phyloP scores from a whole-genome alignment of 2,329 filamentous ascomycete genomes.

The Diaporthe destruens region DNA sequence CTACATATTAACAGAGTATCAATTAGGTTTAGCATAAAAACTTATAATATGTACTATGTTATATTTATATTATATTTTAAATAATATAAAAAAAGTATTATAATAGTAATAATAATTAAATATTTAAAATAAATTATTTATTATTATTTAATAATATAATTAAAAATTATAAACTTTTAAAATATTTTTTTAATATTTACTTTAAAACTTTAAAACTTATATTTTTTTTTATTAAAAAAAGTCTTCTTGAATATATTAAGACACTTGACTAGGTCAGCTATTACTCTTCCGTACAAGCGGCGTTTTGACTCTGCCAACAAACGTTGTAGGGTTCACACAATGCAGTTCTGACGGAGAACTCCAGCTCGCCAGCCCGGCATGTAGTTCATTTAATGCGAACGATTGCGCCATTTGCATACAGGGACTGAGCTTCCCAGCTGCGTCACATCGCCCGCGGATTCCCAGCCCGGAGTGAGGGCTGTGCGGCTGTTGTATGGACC shows the following conservation, averaged over 20 bases:
- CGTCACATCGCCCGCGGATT: conserved; percentile 32
- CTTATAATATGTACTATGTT: too few relatives aligned
- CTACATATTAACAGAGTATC: too few relatives aligned
- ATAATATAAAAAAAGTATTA: not conserved
- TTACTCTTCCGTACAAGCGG: not conserved
- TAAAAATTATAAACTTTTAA: not conserved
- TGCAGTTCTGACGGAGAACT: conserved; percentile 7
- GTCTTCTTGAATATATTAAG: too few relatives aligned
- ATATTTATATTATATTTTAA: not conserved
- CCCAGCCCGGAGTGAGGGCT: conserved; percentile 22
- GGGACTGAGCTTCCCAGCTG: conserved; percentile 28
- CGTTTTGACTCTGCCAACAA: not conserved
- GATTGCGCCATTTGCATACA: conserved; percentile 26
- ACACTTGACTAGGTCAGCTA: not conserved
- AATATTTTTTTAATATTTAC: not conserved
- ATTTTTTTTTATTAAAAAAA: not conserved
- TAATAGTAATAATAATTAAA: not conserved
- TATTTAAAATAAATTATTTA: not conserved
- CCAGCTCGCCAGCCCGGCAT: not conserved
- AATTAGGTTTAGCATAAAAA: not conserved
- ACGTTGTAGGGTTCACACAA: not conserved
- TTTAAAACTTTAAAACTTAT: not conserved
- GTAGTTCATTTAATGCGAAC: conserved; percentile 12
- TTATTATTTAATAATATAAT: too few relatives aligned
- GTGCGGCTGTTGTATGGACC: conserved; percentile 22